A percentile compares a stretch with the other conserved stretches of the same genome.
These are phyloP conservation scores for Suillus subalutaceus DNA, from an alignment of 768 basidiomycete genomes.

Conservation along the genomic window DNA sequence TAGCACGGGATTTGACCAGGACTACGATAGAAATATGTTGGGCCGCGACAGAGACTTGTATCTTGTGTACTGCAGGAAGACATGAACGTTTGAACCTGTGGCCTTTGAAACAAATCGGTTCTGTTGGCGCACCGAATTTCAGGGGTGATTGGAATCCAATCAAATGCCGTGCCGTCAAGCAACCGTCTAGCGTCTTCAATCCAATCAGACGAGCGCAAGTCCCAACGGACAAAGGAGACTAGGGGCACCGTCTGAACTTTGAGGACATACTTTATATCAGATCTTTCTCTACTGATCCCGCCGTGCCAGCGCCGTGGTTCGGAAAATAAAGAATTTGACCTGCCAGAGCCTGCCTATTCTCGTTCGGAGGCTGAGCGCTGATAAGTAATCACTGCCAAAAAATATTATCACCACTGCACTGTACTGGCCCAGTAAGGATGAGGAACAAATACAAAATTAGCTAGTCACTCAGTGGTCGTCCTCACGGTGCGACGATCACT, in stretches of 20 bases:
- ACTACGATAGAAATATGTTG: background rate
- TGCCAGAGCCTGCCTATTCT: background rate
- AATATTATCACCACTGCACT: background rate
- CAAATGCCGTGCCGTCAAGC: background rate
- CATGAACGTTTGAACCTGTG: constrained; percentile 3
- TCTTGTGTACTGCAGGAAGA: background rate
- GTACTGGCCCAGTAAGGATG: background rate
- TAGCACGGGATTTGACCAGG: background rate
- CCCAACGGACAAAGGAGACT: background rate
- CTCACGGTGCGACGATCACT: background rate
- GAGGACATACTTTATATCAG: background rate
- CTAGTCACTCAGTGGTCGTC: background rate
- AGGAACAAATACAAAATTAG: background rate
- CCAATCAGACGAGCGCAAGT: background rate
- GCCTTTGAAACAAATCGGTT: background rate
- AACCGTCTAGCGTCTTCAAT: background rate
- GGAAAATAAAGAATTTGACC: background rate
- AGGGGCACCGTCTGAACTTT: background rate
- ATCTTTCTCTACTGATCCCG: background rate
- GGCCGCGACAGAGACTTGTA: background rate
- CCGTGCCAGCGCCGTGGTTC: background rate
- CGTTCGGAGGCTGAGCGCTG: background rate
- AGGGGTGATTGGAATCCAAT: constrained; percentile 6
- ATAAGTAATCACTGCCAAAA: background rate
- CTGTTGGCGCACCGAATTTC: background rate